Percentiles rank a stretch among this genome's conserved stretches.
These are phyloP conservation scores for Zelonia costaricensis DNA, from an alignment of 208 protist species.

Conservation along the genomic window DNA sequence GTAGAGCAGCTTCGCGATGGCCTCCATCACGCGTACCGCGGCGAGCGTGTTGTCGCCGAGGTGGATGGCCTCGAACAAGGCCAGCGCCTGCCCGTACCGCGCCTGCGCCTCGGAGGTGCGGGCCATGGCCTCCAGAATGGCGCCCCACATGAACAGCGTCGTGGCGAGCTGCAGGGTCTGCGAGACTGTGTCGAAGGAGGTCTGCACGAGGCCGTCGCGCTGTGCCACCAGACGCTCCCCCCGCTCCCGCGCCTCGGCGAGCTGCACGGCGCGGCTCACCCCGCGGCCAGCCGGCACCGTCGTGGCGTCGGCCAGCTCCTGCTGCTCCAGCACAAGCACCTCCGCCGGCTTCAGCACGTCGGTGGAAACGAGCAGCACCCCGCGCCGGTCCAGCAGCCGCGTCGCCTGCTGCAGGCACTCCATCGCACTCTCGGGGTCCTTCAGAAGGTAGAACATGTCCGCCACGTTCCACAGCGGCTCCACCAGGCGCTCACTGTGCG, in stretches of 20 bases:
- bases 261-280: background rate
- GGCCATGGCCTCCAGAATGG: conserved; percentile 42
- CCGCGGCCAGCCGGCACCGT: no score
- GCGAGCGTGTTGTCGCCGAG: conserved; percentile 34
- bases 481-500: conserved; percentile 33
- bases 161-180: conserved; percentile 15
- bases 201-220: conserved; percentile 23
- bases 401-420: conserved; percentile 38
- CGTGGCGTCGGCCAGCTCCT: background rate
- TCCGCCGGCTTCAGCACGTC: conserved; percentile 47
- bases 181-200: conserved; percentile 19
- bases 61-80: conserved; percentile 42
- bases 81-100: conserved; percentile 44
- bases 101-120: conserved; percentile 33
- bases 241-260: conserved; percentile 1
- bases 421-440: conserved; percentile 30
- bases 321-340: conserved; percentile 31
- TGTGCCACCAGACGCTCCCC: conserved; percentile 12
- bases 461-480: conserved; percentile 48
- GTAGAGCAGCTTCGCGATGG: conserved; percentile 52
- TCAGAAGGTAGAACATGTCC: conserved; percentile 51
- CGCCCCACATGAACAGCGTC: conserved; percentile 28
- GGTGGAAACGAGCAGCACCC: conserved; percentile 42
- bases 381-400: conserved; percentile 54
- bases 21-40: conserved; percentile 29